Evolutionary conservation across 1,284 basidiomycete genomes (phyloP), one percentile per base, ranked within the genome.

Genomic region (Melampsora larici-populina): DNA sequence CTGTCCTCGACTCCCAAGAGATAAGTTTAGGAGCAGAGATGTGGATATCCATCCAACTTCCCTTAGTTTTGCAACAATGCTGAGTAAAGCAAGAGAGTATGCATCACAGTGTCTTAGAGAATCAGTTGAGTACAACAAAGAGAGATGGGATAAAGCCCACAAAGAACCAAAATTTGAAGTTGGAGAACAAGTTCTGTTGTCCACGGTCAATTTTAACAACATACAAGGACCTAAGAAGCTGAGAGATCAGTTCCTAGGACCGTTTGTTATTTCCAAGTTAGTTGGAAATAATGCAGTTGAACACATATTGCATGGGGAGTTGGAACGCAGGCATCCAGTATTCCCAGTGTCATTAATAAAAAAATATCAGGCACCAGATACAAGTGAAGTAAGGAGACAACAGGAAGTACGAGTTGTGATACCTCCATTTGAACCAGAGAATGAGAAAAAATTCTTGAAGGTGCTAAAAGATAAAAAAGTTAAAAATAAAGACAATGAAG

Each of bases 21-120:
- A 43, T 43, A 43, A 24, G 24, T 68, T 43, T n/a, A n/a, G n/a
- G n/a, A n/a, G n/a, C n/a, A n/a, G n/a, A n/a, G n/a, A n/a, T n/a
- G n/a, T n/a, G n/a, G 66, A 68, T 15, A 46, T 68, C 13, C 66
- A 68, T n/a, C 66, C 66, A 3, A 68, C 66, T 40, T 29, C 66
- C 36, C 11, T 26, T 4, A 46, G 33, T 26, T 68, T 46, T 68
- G 26, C 7, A 68, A 17, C 40, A 11, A 68, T 68, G 66, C 36
- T 68, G 36, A 46, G 46, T 24, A 68, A 68, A 68, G 66, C 66
- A 17, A 68, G 66, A 21, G 46, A 43, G 15, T 40, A 68, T 46
- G 66, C 66, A 40, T 13, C 24, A 18, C 11, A 68, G 46, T 68
- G 66, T 43, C 26, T 68, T 11, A 43, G 46, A 43, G 33, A 68